Evolutionary conservation across 2,329 filamentous ascomycete species (phyloP).

Genomic region (Monilinia laxa): DNA sequence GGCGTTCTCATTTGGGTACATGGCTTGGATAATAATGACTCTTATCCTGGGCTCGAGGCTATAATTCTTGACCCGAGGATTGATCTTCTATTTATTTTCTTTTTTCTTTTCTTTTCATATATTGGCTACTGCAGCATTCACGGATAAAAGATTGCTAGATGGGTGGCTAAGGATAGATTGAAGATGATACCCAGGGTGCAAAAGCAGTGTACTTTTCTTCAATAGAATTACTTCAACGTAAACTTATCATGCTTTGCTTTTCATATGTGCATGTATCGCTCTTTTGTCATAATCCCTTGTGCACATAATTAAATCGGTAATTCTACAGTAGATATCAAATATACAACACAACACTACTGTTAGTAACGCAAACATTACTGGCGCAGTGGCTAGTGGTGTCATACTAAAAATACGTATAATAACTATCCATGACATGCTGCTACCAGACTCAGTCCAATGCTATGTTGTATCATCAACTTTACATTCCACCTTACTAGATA

Average conservation of each 20-base stretch:
- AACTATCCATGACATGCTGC: not conserved
- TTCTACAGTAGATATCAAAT: not conserved
- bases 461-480: too few relatives aligned
- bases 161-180: not conserved
- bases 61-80: not conserved
- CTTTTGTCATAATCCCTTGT: not conserved
- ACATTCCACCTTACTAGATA: too few relatives aligned
- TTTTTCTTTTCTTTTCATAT: not conserved
- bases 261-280: not conserved
- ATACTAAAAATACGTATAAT: not conserved
- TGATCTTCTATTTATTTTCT: not conserved
- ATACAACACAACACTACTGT: not conserved
- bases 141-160: not conserved
- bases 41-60: conserved; percentile 8
- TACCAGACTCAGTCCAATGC: not conserved
- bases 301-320: too few relatives aligned
- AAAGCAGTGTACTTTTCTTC: not conserved
- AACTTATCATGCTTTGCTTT: not conserved
- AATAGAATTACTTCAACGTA: not conserved
- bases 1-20: conserved; percentile 11
- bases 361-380: not conserved
- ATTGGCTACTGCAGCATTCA: not conserved
- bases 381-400: not conserved
- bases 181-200: conserved; percentile 10
- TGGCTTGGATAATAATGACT: conserved; percentile 17